A percentile compares a stretch with the other conserved stretches of the same genome.
phyloP scores from a whole-genome alignment of 1,284 basidiomycete species.

The Fomitopsis betulina region DNA sequence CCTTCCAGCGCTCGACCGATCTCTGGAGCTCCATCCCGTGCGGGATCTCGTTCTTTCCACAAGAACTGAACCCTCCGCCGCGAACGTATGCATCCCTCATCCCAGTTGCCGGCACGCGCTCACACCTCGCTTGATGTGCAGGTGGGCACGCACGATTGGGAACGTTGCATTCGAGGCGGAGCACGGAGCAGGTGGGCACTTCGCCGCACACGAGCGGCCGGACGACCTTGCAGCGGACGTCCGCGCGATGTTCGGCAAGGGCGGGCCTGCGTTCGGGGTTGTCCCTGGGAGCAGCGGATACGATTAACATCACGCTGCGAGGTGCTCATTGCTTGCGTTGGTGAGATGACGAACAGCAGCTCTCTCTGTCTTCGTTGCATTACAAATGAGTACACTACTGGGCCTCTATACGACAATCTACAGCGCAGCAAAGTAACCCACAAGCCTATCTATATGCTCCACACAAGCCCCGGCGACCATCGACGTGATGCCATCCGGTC shows the following conservation, averaged over 20 bases:
- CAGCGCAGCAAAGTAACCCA: neutral
- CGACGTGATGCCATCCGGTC: neutral
- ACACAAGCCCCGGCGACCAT: neutral
- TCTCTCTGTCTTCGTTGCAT: too few species aligned
- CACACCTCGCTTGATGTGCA: neutral
- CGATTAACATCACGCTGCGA: neutral
- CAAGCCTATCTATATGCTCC: neutral
- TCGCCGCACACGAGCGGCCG: conserved; percentile 25
- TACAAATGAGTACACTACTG: neutral
- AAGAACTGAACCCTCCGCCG: conserved; percentile 35
- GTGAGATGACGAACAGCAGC: neutral
- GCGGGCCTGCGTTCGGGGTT: conserved; percentile 17
- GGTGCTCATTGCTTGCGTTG: neutral
- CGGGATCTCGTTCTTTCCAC: conserved; percentile 46
- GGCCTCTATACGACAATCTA: neutral
- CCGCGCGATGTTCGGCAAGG: conserved; percentile 20
- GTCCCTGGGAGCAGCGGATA: conserved; percentile 15
- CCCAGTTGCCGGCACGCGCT: neutral
- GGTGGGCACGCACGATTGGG: conserved; percentile 18
- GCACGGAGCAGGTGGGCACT: conserved; percentile 26
- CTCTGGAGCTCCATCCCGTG: conserved; percentile 33
- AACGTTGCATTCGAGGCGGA: conserved; percentile 24
- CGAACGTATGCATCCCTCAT: conserved; percentile 28
- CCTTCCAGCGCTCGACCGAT: neutral
- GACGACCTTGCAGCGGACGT: conserved; percentile 23